Conservation (phyloP, 306 rosid genomes). For the Betula pendula region DNA sequence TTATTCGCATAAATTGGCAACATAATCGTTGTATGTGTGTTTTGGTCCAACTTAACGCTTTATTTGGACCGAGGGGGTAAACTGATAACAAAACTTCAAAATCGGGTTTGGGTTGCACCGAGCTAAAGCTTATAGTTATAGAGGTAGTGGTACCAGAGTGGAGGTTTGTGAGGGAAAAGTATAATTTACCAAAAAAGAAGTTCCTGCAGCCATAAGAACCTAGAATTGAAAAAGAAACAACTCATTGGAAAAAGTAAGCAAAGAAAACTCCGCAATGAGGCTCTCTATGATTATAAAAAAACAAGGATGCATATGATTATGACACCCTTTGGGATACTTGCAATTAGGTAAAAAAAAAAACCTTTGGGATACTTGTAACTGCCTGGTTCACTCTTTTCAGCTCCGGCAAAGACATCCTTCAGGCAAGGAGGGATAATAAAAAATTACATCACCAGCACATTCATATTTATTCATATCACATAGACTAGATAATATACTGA, state of each 20-base stretch:
- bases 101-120: no score
- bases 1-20: no score
- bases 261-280: conserved; percentile 5
- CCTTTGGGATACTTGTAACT: conserved; percentile 52
- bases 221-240: background rate
- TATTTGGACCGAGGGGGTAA: no score
- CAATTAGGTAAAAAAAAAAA: no score
- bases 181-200: no score
- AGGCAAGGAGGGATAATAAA: conserved; percentile 28
- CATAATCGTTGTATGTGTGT: no score
- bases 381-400: conserved; percentile 48
- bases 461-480: conserved; percentile 22
- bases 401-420: conserved; percentile 73
- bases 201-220: conserved; percentile 16
- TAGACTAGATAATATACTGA: conserved; percentile 11
- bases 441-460: conserved; percentile 29
- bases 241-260: background rate
- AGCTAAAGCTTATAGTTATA: no score
- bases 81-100: no score
- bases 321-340: no score
- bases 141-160: background rate
- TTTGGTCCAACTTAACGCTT: no score
- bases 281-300: background rate
- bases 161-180: no score
- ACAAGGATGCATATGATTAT: conserved; percentile 2